Percentiles rank a stretch among this genome's conserved stretches.
phyloP scores from a whole-genome alignment of 345 rosid genomes.

The Populus ilicifolia region DNA sequence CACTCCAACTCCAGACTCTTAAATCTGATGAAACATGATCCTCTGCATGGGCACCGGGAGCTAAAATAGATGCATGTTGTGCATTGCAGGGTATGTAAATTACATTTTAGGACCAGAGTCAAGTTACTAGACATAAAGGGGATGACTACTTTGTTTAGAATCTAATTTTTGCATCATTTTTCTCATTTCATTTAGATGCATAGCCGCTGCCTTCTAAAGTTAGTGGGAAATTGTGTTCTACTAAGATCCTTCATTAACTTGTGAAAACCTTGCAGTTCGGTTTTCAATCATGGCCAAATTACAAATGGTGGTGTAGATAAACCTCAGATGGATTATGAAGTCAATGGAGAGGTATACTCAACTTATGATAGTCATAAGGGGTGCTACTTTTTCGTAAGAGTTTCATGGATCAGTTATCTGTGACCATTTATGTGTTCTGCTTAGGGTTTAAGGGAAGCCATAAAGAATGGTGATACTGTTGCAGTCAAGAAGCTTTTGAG shows the following conservation, averaged over 20 bases:
- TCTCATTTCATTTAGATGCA: neutral
- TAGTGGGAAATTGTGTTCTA: constrained; percentile 1
- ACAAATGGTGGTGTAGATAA: constrained; percentile 33
- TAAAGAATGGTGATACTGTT: constrained; percentile 75
- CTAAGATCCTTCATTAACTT: constrained; percentile 11
- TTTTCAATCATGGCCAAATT: constrained; percentile 50
- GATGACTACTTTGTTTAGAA: neutral
- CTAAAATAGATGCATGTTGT: neutral
- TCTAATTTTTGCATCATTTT: neutral
- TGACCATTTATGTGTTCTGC: constrained; percentile 7
- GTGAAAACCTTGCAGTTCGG: constrained; percentile 44
- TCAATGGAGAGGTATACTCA: constrained; percentile 72
- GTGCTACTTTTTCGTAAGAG: constrained; percentile 5
- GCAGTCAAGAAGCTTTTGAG: constrained; percentile 75
- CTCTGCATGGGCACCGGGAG: neutral
- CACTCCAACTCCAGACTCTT: neutral
- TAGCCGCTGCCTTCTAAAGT: neutral
- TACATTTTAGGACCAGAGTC: neutral
- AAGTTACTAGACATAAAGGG: neutral
- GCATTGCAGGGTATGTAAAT: neutral
- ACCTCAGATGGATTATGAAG: constrained; percentile 69
- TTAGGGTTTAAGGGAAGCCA: constrained; percentile 93
- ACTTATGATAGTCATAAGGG: neutral
- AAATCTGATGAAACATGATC: neutral
- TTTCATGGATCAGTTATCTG: neutral